A percentile compares a stretch with the other conserved stretches of the same genome.
Evolutionary conservation across 2,329 filamentous ascomycete species (phyloP).

Genomic region (Penicillium frequentans): DNA sequence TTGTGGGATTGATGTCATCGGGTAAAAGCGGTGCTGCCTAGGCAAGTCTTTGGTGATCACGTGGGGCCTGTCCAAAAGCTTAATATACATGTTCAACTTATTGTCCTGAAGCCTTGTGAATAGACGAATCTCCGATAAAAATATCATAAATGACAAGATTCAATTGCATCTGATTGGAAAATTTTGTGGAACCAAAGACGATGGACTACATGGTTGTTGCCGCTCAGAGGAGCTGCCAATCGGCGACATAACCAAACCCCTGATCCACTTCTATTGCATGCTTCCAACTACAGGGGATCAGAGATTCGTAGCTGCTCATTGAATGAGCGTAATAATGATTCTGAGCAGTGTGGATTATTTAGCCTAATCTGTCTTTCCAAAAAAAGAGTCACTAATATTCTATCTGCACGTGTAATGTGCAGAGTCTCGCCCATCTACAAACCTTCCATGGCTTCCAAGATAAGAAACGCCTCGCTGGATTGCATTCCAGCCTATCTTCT

Average conservation of each 20-base stretch:
- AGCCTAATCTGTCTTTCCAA: too few relatives aligned
- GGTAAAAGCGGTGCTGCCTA: conserved; percentile 3
- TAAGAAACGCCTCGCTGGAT: not conserved
- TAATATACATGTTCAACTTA: not conserved
- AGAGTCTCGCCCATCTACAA: not conserved
- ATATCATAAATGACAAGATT: conserved; percentile 1
- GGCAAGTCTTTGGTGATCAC: not conserved
- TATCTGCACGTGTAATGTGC: not conserved
- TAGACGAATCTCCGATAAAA: not conserved
- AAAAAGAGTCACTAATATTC: too few relatives aligned
- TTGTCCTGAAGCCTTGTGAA: not conserved
- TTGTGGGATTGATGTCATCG: not conserved
- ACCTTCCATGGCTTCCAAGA: not conserved
- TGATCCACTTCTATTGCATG: too few relatives aligned
- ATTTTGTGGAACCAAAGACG: not conserved
- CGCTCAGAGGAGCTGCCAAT: not conserved
- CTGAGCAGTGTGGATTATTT: not conserved
- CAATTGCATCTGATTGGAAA: conserved; percentile 9
- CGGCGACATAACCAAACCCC: not conserved
- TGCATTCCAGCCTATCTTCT: not conserved
- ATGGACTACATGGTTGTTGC: not conserved
- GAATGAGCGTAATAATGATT: not conserved
- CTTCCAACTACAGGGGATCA: too few relatives aligned
- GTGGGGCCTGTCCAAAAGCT: not conserved
- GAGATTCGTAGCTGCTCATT: too few relatives aligned